phyloP scores from a whole-genome alignment of 1,139 yeast genomes.

The Saccharomyces uvarum region DNA sequence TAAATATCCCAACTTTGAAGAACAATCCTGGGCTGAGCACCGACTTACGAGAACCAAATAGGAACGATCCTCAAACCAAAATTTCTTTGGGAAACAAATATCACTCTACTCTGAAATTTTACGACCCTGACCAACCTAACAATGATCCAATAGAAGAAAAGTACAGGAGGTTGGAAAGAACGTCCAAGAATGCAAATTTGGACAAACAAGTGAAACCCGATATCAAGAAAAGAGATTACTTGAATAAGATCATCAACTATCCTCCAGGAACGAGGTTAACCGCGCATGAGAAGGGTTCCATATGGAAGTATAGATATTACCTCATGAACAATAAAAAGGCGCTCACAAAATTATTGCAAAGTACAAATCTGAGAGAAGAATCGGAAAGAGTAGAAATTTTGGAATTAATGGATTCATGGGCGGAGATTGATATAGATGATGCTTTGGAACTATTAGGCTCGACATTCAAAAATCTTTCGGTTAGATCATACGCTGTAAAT shows the following conservation, averaged over 20 bases:
- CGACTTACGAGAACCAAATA: not conserved
- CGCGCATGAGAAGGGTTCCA: constrained; percentile 76
- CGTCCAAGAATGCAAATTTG: constrained; percentile 59
- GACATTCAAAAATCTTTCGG: constrained; percentile 48
- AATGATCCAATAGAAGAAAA: constrained; percentile 84
- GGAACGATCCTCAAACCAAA: constrained; percentile 16
- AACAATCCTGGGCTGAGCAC: constrained; percentile 7
- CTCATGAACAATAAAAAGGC: constrained; percentile 69
- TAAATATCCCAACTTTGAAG: constrained; percentile 31
- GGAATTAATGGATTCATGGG: constrained; percentile 51
- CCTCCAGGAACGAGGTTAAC: constrained; percentile 79
- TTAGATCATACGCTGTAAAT: constrained; percentile 80
- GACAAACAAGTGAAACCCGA: constrained; percentile 88
- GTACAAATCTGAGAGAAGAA: constrained; percentile 84
- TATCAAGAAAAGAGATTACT: constrained; percentile 69
- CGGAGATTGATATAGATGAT: constrained; percentile 83
- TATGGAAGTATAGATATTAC: constrained; percentile 90
- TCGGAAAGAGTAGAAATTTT: constrained; percentile 73
- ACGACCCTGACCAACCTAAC: constrained; percentile 57
- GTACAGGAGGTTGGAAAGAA: constrained; percentile 72
- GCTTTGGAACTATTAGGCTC: constrained; percentile 84
- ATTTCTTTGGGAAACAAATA: constrained; percentile 31
- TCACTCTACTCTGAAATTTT: constrained; percentile 41
- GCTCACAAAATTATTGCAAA: constrained; percentile 75
- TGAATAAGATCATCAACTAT: constrained; percentile 57